Base-by-base conservation (phyloP, 108 stramenopile genomes). In the Aurantiochytrium sp. region DNA sequence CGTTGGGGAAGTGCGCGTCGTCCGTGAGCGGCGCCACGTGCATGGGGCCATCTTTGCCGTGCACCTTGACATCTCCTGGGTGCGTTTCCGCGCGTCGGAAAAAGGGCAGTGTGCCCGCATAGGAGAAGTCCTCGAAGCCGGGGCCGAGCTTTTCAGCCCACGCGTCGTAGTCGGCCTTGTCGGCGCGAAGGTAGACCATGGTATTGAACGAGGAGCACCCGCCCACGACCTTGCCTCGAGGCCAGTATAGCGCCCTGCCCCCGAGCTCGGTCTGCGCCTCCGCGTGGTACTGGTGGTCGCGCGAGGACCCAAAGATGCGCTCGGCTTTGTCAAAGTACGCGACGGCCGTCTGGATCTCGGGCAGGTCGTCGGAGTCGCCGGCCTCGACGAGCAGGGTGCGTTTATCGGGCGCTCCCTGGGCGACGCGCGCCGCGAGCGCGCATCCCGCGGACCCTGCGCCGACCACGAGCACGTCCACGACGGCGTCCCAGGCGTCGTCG, bases 371-470 rank as follows among this genome's bases (percentile, higher is more conserved):
- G 10, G 87, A n/a, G 22, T 87, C 68, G 12, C 90, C 90, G 50
- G 88, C 89, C 69, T 90, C 90, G 22, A 90, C 81, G 42, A 90
- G 87, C 34, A 90, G 42, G 10, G 89, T 89, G 86, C 89, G 87
- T 32, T 88, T 81, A 41, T 41, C 73, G 42, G 73, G 89, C 31
- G 87, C 89, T 10, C 36, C 24, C n/a, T 86, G 89, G 17, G 89
- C 90, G 31, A 90, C 89, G 27, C 90, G 36, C 30, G 90, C 50
- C 15, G 90, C 87, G 30, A 90, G 81, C 48, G 89, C 90, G 85
- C 90, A 90, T 4, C 90, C 90, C 30, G 89, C 68, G 2, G 90
- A 89, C 32, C 90, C 90, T 42, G 90, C 90, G 31, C 90, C 90
- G 5, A 90, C 89, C 27, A 90, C 68, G 12, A 90, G 73, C 27